Conservation (phyloP, 192 early-diverging fungal genomes). For the Linderina pennispora region DNA sequence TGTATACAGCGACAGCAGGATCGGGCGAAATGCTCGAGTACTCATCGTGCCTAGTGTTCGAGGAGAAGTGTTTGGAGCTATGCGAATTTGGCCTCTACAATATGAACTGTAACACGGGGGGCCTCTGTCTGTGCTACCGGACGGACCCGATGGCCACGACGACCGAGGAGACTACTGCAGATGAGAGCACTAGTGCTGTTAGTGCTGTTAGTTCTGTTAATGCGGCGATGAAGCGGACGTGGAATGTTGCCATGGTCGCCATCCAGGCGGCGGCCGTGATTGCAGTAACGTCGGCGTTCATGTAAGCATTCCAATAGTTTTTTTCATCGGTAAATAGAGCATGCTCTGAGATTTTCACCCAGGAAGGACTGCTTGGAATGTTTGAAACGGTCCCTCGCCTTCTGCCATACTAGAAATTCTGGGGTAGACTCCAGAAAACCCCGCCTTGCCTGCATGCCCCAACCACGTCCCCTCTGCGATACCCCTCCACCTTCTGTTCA, state of each 20-base stretch:
- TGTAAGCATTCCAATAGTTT: slow-evolving; percentile 5
- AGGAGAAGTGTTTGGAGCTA: slow-evolving; percentile 33
- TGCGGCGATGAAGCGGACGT: slow-evolving; percentile 2
- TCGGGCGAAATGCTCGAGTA: slow-evolving; percentile 37
- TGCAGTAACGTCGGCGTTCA: slow-evolving; percentile 15
- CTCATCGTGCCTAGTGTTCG: slow-evolving; percentile 29
- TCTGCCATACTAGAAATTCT: no score
- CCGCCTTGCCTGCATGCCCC: background rate
- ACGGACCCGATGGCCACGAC: slow-evolving; percentile 11
- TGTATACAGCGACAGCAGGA: slow-evolving; percentile 31
- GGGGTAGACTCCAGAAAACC: no score
- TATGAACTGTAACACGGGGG: slow-evolving; percentile 37
- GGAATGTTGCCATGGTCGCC: slow-evolving; percentile 11
- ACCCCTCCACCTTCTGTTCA: no score
- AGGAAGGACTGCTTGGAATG: no score
- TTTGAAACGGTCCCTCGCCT: no score
- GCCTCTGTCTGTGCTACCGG: slow-evolving; percentile 35
- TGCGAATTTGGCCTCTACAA: slow-evolving; percentile 34
- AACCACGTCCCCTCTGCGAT: no score
- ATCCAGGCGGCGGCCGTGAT: slow-evolving; percentile 9
- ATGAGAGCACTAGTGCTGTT: slow-evolving; percentile 3
- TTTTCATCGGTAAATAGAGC: background rate
- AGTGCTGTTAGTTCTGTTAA: background rate
- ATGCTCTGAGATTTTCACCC: background rate
- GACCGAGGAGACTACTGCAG: no score